Percentiles rank a stretch among this genome's conserved stretches.
Evolutionary conservation across 73 alveolate species (phyloP).

Genomic region (Diophrys sp.): DNA sequence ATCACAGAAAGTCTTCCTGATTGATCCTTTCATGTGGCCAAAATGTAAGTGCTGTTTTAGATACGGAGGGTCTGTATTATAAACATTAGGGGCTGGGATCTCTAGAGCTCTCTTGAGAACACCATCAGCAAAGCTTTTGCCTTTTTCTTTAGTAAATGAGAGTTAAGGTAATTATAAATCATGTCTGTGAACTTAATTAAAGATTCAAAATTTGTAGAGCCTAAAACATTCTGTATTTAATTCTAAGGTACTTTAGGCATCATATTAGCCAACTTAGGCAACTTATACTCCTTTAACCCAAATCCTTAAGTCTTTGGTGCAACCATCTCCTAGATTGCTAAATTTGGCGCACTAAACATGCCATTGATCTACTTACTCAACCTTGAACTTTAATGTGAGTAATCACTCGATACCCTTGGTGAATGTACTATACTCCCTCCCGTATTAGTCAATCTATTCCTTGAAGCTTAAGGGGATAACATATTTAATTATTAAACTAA

Average conservation of each 20-base stretch:
- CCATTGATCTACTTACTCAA: not conserved
- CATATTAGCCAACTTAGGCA: not conserved
- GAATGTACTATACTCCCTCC: not conserved
- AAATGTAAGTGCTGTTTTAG: not conserved
- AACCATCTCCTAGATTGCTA: not conserved
- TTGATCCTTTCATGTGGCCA: not conserved
- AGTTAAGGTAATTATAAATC: too few relatives aligned
- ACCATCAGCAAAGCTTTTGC: not conserved
- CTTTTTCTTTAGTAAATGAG: not conserved
- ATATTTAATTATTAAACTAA: too few relatives aligned
- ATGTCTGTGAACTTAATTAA: too few relatives aligned
- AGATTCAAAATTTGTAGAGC: too few relatives aligned
- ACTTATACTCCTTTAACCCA: not conserved
- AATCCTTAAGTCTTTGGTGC: not conserved
- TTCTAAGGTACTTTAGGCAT: not conserved
- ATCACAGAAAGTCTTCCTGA: not conserved
- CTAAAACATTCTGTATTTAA: too few relatives aligned
- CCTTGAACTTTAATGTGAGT: not conserved
- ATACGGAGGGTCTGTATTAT: not conserved
- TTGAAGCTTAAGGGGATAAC: not conserved
- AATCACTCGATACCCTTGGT: not conserved
- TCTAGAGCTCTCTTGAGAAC: not conserved
- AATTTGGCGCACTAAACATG: not conserved
- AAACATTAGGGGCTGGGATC: not conserved
- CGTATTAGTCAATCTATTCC: not conserved